A percentile compares a stretch with the other conserved stretches of the same genome.
Conservation (phyloP, 495 filamentous ascomycete genomes). For the Talaromyces nanjingensis region DNA sequence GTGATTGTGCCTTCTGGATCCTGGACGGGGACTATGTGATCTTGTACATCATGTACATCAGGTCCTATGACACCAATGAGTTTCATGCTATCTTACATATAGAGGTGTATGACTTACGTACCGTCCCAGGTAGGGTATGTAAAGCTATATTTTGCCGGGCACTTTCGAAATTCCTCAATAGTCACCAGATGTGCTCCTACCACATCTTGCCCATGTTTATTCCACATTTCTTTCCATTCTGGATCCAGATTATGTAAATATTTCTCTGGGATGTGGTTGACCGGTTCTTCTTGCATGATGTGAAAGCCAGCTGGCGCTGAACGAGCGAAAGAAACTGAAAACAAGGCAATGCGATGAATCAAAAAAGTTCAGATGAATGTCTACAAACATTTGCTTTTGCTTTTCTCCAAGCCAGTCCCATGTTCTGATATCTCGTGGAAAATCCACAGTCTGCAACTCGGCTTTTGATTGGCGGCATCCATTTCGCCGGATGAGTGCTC, state of each 20-base stretch:
- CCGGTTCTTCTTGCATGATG: background rate
- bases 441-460: background rate
- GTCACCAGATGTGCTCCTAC: conserved; percentile 17
- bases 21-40: conserved; percentile 25
- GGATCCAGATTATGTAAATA: conserved; percentile 12
- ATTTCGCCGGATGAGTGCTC: background rate
- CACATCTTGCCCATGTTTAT: conserved; percentile 12
- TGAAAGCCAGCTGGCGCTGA: background rate
- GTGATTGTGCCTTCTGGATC: conserved; percentile 29
- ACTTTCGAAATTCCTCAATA: conserved; percentile 27
- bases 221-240: conserved; percentile 17
- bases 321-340: background rate
- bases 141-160: conserved; percentile 27
- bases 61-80: conserved; percentile 12
- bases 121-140: conserved; percentile 26
- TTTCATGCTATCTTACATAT: background rate
- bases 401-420: background rate
- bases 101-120: conserved; percentile 12
- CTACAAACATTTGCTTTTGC: background rate
- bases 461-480: conserved; percentile 3
- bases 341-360: background rate
- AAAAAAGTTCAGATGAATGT: background rate
- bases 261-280: conserved; percentile 13
- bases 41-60: conserved; percentile 23
- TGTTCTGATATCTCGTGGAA: background rate